Evolutionary conservation across 148 eudicot genomes (phyloP), one percentile per base, ranked within the genome.

Genomic region (Amaranthus cruentus): DNA sequence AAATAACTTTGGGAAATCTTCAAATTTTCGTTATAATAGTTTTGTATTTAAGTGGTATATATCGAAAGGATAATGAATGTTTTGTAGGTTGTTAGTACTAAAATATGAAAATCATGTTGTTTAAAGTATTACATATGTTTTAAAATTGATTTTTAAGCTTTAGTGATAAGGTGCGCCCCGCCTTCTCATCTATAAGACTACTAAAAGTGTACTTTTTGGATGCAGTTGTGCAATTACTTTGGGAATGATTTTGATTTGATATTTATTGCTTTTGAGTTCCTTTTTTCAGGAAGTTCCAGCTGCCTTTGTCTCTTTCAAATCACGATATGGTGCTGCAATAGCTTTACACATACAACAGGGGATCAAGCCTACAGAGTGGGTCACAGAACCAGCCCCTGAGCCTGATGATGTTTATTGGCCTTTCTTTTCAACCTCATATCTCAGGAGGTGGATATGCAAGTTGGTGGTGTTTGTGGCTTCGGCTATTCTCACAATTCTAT

Each of bases 331-430:
- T 67, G 96, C 97, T 68, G 89, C 92, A 67, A 42, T 81, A 79
- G 89, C 86, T 75, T 77, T 86, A 66, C 83, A 91, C 73, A 77
- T 91, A 28, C 91, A 82, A 83, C 98, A 91, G 81, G 91, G 90
- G 64, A 70, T 82, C 44, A 82, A 91, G 71, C 98, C 98, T 18
- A 94, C 85, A 42, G 84, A 89, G 74, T 94, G 98, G 98, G 77
- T 88, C 54, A 89, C 96, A 50, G 97, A 94, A 83, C 77, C 38
- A 73, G 97, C 97, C 75, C 98, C 98, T 65, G 93, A 89, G 84
- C 97, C 97, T 5, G 82, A 72, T 42, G 97, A 94, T 78, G 97
- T 94, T 42, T 78, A 88, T 73, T 94, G 98, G 98, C 90, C 98
- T 58, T 91, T 89, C 87, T 91, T 94, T 81, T 91, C 92, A 47